Percentiles rank a stretch among this genome's conserved stretches.
These are phyloP conservation scores for Camellia granthamiana DNA, from an alignment of 148 eudicot genomes.

Conservation along the genomic window DNA sequence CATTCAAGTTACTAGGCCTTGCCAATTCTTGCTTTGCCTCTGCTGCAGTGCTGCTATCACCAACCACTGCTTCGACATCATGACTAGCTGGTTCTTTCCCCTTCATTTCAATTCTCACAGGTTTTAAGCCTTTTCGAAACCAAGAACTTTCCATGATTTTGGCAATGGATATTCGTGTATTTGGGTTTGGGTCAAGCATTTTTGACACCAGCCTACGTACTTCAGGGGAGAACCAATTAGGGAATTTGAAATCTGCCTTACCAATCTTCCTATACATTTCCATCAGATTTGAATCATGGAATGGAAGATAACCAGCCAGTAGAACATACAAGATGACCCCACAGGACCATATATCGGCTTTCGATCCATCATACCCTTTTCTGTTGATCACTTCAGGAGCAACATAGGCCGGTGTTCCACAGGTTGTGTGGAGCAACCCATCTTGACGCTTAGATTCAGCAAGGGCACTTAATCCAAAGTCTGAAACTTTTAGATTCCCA, in stretches of 20 bases:
- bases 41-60: conserved; percentile 10
- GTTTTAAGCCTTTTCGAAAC: conserved; percentile 22
- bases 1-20: conserved; percentile 10
- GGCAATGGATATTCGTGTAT: conserved; percentile 21
- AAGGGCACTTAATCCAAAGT: conserved; percentile 34
- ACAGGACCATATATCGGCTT: conserved; percentile 34
- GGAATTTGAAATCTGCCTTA: conserved; percentile 25
- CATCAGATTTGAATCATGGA: conserved; percentile 27
- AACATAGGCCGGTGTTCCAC: conserved; percentile 33
- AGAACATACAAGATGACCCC: conserved; percentile 31
- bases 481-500: conserved; percentile 30
- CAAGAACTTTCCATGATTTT: conserved; percentile 21
- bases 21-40: conserved; percentile 6
- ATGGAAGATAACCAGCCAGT: conserved; percentile 30
- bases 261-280: conserved; percentile 25
- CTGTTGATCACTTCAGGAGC: conserved; percentile 27
- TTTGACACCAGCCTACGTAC: conserved; percentile 16
- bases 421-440: conserved; percentile 32
- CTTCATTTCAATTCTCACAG: conserved; percentile 2
- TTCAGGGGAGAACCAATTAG: conserved; percentile 22
- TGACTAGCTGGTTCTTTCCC: conserved; percentile 1
- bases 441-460: conserved; percentile 25
- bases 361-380: conserved; percentile 32
- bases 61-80: conserved; percentile 13
- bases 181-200: conserved; percentile 30